Evolutionary conservation across 495 filamentous ascomycete genomes (phyloP).

Genomic region (Penicillium ochrochloron): DNA sequence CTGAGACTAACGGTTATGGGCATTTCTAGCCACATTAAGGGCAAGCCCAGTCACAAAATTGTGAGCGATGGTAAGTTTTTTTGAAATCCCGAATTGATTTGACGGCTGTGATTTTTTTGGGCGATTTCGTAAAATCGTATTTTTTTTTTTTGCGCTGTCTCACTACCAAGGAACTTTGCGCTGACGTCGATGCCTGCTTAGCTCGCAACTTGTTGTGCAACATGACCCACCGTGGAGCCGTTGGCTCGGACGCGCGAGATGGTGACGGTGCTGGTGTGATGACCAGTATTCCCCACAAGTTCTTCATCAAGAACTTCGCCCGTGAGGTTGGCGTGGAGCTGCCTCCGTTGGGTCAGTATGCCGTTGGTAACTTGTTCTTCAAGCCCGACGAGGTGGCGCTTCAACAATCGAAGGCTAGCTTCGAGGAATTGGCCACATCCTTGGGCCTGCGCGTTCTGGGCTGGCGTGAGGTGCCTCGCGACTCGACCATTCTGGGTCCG

Average conservation of each 20-base stretch:
- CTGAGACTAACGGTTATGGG: slow-evolving; percentile 16
- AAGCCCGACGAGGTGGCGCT: slow-evolving; percentile 90
- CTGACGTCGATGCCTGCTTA: slow-evolving; percentile 39
- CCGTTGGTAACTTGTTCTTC: slow-evolving; percentile 97
- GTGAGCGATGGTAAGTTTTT: slow-evolving; percentile 91
- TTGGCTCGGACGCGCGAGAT: slow-evolving; percentile 96
- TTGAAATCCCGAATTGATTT: not conserved
- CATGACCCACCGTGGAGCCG: slow-evolving; percentile 99
- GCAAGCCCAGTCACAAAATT: slow-evolving; percentile 96
- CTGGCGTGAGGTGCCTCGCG: slow-evolving; percentile 94
- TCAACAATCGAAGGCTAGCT: slow-evolving; percentile 82
- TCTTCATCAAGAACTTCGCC: slow-evolving; percentile 98
- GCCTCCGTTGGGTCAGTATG: slow-evolving; percentile 90
- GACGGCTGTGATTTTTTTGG: not conserved
- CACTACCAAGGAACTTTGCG: slow-evolving; percentile 8
- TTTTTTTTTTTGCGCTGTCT: not conserved
- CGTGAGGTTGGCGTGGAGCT: slow-evolving; percentile 84
- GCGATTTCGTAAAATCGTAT: not conserved
- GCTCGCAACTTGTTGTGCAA: slow-evolving; percentile 96
- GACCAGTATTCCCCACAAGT: slow-evolving; percentile 98
- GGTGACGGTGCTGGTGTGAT: slow-evolving; percentile 98
- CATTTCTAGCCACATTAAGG: slow-evolving; percentile 85
- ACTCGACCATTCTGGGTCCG: slow-evolving; percentile 90
- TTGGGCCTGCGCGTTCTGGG: slow-evolving; percentile 90
- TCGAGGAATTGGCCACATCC: slow-evolving; percentile 89